Evolutionary conservation across 805 yeast species (phyloP), one percentile per base, ranked within the genome.

Genomic region (Saccharomycopsis fodiens): DNA sequence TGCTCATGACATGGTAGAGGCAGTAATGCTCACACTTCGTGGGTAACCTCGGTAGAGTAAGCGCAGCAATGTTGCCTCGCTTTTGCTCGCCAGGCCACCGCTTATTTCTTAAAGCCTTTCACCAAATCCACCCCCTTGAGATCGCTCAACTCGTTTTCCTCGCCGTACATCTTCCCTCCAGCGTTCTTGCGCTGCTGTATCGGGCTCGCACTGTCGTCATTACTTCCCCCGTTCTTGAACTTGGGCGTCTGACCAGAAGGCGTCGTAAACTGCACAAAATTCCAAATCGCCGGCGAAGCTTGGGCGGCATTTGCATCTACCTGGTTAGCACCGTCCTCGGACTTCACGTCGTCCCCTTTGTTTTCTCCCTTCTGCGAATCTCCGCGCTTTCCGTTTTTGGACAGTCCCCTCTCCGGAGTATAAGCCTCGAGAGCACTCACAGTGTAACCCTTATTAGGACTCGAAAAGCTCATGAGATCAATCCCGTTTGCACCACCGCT

Each of bases 281-380:
- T 85, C 97, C 96, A 86, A 48, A 89, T 76, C 15, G 95, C 96
- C 1, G 97, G 97, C 1, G 95, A 85, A 23, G 34, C 46, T 41
- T 41, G 44, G 41, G 19, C 45, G 42, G 21, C 57, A 47, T 38
- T 56, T 43, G 36, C 20, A 32, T 32, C 20, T 12, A 12, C n/a
- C 13, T n/a, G 12, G 32, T 29, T 29, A 29, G 12, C n/a, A 32
- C 20, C 20, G 8, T 6, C 20, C 15, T 10, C 19, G 10, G 36
- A 32, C 10, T 25, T 25, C 29, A 10, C 29, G 10, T 16, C 29
- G 10, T 6, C 29, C 6, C 10, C 10, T 10, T 25, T 25, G 29
- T 6, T 25, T 25, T 25, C 29, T 25, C 29, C 29, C 15, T 32
- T 32, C 29, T 25, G 6, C 29, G 10, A 25, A 10, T 25, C 29